Evolutionary conservation across 2,329 filamentous ascomycete species (phyloP), one percentile per base, ranked within the genome.

Genomic region (Fusarium protoensiforme): DNA sequence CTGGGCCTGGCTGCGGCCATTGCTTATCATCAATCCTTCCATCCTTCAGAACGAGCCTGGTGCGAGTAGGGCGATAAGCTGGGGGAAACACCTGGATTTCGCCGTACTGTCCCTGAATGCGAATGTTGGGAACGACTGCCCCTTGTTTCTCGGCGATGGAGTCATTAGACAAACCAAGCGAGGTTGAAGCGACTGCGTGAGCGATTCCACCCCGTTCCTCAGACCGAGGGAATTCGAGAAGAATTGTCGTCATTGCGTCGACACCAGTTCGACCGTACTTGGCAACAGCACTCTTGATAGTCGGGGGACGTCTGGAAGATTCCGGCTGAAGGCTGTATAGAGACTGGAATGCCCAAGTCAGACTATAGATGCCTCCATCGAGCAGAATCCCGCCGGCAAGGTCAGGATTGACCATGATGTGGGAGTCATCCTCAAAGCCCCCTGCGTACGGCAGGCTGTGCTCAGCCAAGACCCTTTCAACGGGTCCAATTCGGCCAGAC

Each of bases 311-410:
- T 39, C 36, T 48, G 10, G 14, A 48, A 1, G 31, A 24, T 16
- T 14, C 35, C 9, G 65, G 48, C 11, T 65, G 65, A 7, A 38
- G 36, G 10, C 61, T 64, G n/a, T 68, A 64, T 2, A 68, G 56
- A 29, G 46, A 31, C 14, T 68, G 65, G 27, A 68, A 27, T 90
- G 83, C 10, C 94, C 94, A 97, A 22, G 94, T 96, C 68, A 97
- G 83, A 57, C 93, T 90, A 84, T 97, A 97, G 81, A 97, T 92
- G 69, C 94, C 94, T 65, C 97, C 85, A 81, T 97, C 94, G 57
- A 97, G 87, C 65, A 96, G 85, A 4, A 92, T 92, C 59, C 94
- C 94, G 51, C 94, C 94, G 0, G 94, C 94, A 51, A 97, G 87
- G 77, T 94, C 91, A 31, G 87, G 87, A 82, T 96, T 96, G 68